Evolutionary conservation across 139 green algal genomes (phyloP), one percentile per base, ranked within the genome.

Genomic region (Micractinium conductrix): DNA sequence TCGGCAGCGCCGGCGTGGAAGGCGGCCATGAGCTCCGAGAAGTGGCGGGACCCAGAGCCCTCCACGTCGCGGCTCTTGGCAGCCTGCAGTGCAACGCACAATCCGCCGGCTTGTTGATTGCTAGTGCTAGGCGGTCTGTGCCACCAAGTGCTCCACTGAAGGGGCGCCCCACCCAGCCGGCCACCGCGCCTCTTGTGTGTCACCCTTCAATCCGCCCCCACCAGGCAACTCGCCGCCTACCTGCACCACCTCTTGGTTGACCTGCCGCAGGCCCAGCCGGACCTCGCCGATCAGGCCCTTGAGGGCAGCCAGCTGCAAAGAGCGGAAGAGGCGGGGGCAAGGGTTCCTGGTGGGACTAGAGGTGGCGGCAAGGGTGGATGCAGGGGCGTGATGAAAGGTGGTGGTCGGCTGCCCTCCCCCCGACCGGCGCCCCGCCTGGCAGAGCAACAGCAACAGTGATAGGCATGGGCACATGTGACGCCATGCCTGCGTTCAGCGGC

Each of bases 201-300:
- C n/a, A n/a, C n/a, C n/a, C n/a, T n/a, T n/a, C n/a, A n/a, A n/a
- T n/a, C n/a, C n/a, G n/a, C n/a, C n/a, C n/a, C n/a, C n/a, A n/a
- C n/a, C n/a, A n/a, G n/a, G n/a, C n/a, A n/a, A n/a, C n/a, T n/a
- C n/a, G n/a, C n/a, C n/a, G n/a, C n/a, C n/a, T n/a, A n/a, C n/a
- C n/a, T n/a, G 79, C 76, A 87, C 40, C 55, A 91, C 84, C 87
- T 93, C 90, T 1, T 48, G 69, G 73, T 86, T 73, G 26, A 93
- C 85, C 24, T 78, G 58, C 40, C 65, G 76, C 45, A 93, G 73
- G 35, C 90, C 89, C 22, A 68, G 40, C 21, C 79, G 78, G 74
- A 95, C 76, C 85, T 95, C 93, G 2, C 73, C 87, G 5, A 95
- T 81, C 79, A 92, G 71, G 26, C 62, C 78, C 24, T 81, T 86